Evolutionary conservation across 345 rosid species (phyloP), one percentile per base, ranked within the genome.

Genomic region (Eucalyptus pumila): DNA sequence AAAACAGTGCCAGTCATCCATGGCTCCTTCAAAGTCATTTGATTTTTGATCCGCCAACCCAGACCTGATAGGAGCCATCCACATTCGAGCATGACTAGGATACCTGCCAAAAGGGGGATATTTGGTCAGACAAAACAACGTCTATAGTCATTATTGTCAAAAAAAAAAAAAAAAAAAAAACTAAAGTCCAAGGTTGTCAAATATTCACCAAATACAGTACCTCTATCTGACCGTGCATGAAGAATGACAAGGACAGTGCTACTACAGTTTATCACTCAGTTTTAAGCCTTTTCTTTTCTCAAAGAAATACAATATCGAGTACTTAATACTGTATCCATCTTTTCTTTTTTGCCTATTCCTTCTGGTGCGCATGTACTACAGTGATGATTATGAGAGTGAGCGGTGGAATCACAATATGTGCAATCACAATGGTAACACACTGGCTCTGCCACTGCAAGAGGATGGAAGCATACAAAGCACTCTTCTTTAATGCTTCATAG

Each of bases 11-110:
- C 99, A 98, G 89, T 98, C 98, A n/a, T 94, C 95, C 98, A 98
- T 97, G 86, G 96, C 88, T 91, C 90, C 98, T 87, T 95, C 97
- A 50, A 89, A 95, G 86, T 97, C 98, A 47, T 86, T 92, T 92
- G 87, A 93, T 89, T 95, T 97, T 47, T 94, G 93, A 87, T 97
- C 98, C 30, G 90, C 93, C 93, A 96, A 88, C 34, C 92, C 93
- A 88, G 99, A 94, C 91, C 97, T 94, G 65, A 98, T 92, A 76
- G 99, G 99, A 87, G 97, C 98, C 87, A 98, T 89, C 99, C 99
- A 97, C 97, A 97, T 97, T 85, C 98, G 98, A 88, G 99, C 99
- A 95, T 98, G 99, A 90, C 99, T 98, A 47, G 99, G 99, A 93
- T 98, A 98, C 99, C 99, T 98, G 90, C 80, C 50, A 88, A 76